phyloP scores from a whole-genome alignment of 1,284 basidiomycete genomes.

The Ganoderma lucidum region DNA sequence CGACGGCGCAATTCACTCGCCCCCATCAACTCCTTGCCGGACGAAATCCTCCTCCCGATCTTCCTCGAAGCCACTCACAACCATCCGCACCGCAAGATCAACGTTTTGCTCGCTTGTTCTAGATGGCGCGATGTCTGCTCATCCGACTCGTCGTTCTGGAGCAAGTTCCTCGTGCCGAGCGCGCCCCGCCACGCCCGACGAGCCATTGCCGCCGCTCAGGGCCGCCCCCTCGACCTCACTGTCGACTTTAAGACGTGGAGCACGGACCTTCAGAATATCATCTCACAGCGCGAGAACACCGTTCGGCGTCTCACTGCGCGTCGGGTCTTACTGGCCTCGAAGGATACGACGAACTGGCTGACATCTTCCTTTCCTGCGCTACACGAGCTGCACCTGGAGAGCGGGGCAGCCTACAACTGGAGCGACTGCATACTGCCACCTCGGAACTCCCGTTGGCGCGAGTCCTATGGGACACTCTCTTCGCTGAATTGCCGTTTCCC shows the following conservation, averaged over 20 bases:
- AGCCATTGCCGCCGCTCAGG: neutral
- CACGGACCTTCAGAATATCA: neutral
- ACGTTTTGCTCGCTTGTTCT: neutral
- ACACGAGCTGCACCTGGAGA: neutral
- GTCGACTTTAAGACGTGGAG: neutral
- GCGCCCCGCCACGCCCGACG: neutral
- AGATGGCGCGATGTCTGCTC: slow-evolving; percentile 2
- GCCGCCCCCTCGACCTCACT: neutral
- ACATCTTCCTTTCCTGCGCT: neutral
- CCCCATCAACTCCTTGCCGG: slow-evolving; percentile 10
- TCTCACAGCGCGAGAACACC: neutral
- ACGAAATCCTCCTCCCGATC: slow-evolving; percentile 14
- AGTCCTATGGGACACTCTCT: neutral
- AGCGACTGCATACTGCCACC: neutral
- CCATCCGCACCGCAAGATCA: neutral
- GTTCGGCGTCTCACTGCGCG: neutral
- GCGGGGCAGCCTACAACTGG: neutral
- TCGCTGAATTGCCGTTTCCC: neutral
- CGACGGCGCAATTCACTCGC: neutral
- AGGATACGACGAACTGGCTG: neutral
- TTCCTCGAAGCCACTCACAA: neutral
- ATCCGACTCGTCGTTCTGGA: neutral
- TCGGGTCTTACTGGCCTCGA: neutral
- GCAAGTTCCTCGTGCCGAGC: neutral
- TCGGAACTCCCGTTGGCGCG: too few relatives aligned